A percentile compares a stretch with the other conserved stretches of the same genome.
phyloP scores from a whole-genome alignment of 495 filamentous ascomycete species.

The Aspergillus nanangensis region DNA sequence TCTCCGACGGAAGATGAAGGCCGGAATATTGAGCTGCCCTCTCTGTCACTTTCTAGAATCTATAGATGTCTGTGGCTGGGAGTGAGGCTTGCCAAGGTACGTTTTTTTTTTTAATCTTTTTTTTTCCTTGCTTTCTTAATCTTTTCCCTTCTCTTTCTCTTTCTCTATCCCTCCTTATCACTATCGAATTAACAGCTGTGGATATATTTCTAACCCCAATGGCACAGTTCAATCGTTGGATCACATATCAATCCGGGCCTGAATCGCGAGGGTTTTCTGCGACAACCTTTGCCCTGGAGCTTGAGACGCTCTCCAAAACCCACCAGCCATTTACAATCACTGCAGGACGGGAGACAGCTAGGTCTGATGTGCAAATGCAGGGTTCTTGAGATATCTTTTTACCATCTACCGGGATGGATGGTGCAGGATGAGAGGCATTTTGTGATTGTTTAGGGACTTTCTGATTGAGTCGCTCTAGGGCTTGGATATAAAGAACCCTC shows the following conservation, averaged over 20 bases:
- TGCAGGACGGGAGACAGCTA: neutral
- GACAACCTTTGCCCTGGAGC: slow-evolving; percentile 24
- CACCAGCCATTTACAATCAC: slow-evolving; percentile 14
- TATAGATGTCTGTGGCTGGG: slow-evolving; percentile 76
- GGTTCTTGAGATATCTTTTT: slow-evolving; percentile 11
- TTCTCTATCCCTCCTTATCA: neutral
- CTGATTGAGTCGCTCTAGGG: too few species aligned
- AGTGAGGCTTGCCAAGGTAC: slow-evolving; percentile 50
- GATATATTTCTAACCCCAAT: too few species aligned
- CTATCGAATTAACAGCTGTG: too few species aligned
- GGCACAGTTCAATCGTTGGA: slow-evolving; percentile 38
- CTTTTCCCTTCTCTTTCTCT: neutral
- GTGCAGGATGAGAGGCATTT: neutral
- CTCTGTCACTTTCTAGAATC: slow-evolving; percentile 58
- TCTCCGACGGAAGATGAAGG: slow-evolving; percentile 73
- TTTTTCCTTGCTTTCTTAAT: neutral
- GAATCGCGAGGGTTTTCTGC: slow-evolving; percentile 20
- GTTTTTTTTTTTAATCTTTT: slow-evolving; percentile 13
- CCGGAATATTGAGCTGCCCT: slow-evolving; percentile 63
- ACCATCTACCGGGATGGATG: too few species aligned
- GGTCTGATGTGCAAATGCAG: slow-evolving; percentile 8
- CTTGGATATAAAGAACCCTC: too few species aligned
- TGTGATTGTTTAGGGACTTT: too few species aligned
- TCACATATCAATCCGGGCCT: slow-evolving; percentile 30
- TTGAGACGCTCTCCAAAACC: slow-evolving; percentile 18